Evolutionary conservation across 1,139 yeast species (phyloP).

Genomic region (Wickerhamiella infanticola): DNA sequence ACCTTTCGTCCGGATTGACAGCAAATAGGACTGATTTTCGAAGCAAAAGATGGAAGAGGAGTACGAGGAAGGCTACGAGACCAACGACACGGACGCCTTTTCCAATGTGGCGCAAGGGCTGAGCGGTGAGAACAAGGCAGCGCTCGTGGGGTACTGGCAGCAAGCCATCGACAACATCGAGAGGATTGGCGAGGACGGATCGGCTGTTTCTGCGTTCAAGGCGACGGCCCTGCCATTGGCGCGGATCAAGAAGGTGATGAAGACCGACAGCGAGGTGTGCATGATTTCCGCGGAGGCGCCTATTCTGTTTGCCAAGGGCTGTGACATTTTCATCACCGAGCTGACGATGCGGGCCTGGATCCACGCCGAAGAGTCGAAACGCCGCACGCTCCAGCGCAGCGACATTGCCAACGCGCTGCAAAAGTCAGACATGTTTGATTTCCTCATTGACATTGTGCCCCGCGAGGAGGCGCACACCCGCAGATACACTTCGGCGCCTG

Average conservation of each 20-base stretch:
- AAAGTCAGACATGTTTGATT: slow-evolving; percentile 93
- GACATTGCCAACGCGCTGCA: slow-evolving; percentile 94
- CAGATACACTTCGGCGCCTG: slow-evolving; percentile 3
- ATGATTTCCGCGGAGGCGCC: slow-evolving; percentile 99
- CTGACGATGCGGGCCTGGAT: slow-evolving; percentile 98
- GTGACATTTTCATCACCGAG: slow-evolving; percentile 92
- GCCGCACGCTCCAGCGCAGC: slow-evolving; percentile 82
- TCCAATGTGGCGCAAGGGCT: slow-evolving; percentile 90
- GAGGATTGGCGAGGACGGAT: slow-evolving; percentile 25
- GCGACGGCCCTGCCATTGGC: slow-evolving; percentile 91
- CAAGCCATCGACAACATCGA: slow-evolving; percentile 84
- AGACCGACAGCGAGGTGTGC: slow-evolving; percentile 90
- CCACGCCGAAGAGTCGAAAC: slow-evolving; percentile 89
- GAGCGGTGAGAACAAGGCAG: slow-evolving; percentile 62
- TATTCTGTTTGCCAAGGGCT: slow-evolving; percentile 88
- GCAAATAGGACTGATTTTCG: no score
- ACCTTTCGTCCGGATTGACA: no score
- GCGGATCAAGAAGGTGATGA: slow-evolving; percentile 90
- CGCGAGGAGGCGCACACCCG: slow-evolving; percentile 30
- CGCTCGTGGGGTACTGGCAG: slow-evolving; percentile 96
- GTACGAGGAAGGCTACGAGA: slow-evolving; percentile 9
- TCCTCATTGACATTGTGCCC: slow-evolving; percentile 88
- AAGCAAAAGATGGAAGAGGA: slow-evolving; percentile 5
- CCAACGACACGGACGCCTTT: slow-evolving; percentile 48
- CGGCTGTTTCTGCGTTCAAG: slow-evolving; percentile 54